phyloP scores from a whole-genome alignment of 495 filamentous ascomycete species.

The Parathielavia appendiculata region DNA sequence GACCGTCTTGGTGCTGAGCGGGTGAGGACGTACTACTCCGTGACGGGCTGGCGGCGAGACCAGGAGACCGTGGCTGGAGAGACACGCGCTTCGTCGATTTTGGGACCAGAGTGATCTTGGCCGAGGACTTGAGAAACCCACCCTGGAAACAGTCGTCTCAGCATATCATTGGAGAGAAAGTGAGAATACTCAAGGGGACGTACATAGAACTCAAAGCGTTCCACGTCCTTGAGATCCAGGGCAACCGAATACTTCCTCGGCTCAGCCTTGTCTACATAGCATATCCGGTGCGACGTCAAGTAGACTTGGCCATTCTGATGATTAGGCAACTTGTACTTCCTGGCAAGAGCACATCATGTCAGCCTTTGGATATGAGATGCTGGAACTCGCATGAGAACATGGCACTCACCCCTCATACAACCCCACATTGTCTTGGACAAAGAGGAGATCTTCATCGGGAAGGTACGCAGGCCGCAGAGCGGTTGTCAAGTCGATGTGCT shows the following conservation, averaged over 20 bases:
- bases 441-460: slow-evolving; percentile 84
- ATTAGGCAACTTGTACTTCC: slow-evolving; percentile 91
- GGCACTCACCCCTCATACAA: slow-evolving; percentile 86
- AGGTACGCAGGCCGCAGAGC: slow-evolving; percentile 85
- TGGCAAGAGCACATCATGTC: slow-evolving; percentile 33
- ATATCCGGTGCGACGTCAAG: slow-evolving; percentile 87
- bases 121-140: slow-evolving; percentile 89
- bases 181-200: slow-evolving; percentile 4
- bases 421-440: slow-evolving; percentile 95
- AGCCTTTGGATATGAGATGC: not conserved
- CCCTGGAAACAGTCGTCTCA: slow-evolving; percentile 52
- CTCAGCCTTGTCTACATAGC: slow-evolving; percentile 88
- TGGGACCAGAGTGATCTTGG: slow-evolving; percentile 84
- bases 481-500: slow-evolving; percentile 88
- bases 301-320: slow-evolving; percentile 96
- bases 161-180: not conserved
- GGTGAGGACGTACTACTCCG: slow-evolving; percentile 46
- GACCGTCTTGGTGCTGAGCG: slow-evolving; percentile 45
- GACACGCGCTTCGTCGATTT: slow-evolving; percentile 60
- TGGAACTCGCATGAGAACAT: not conserved
- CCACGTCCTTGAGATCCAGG: slow-evolving; percentile 84
- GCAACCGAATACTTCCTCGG: slow-evolving; percentile 80
- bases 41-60: slow-evolving; percentile 32
- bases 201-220: slow-evolving; percentile 88
- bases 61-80: slow-evolving; percentile 41